Evolutionary conservation across 345 rosid genomes (phyloP).

Genomic region (Bretschneidera sinensis): DNA sequence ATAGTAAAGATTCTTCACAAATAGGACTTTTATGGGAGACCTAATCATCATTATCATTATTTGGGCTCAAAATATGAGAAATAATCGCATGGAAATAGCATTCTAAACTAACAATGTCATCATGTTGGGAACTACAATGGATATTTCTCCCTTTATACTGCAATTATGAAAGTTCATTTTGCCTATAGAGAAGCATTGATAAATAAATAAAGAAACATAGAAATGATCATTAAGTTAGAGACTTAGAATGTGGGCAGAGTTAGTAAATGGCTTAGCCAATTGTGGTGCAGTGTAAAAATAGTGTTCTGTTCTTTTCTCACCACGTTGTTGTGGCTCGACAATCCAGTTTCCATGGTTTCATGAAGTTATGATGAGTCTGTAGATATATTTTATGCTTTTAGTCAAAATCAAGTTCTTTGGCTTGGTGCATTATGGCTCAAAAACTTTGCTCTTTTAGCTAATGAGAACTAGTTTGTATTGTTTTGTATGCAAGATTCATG

Average conservation of each 20-base stretch:
- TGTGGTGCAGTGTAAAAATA: too few species aligned
- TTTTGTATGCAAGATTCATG: too few species aligned
- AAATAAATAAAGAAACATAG: not conserved
- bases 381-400: conserved; percentile 14
- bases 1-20: conserved; percentile 20
- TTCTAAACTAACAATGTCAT: conserved; percentile 12
- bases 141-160: too few species aligned
- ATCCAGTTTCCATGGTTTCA: not conserved
- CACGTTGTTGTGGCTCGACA: not conserved
- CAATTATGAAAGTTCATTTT: not conserved
- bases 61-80: conserved; percentile 30
- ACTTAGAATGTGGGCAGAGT: too few species aligned
- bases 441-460: conserved; percentile 16
- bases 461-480: conserved; percentile 25
- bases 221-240: not conserved
- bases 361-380: conserved; percentile 6
- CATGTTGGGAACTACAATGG: too few species aligned
- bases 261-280: too few species aligned
- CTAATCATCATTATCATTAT: conserved; percentile 32
- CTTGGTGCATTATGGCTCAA: conserved; percentile 31
- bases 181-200: not conserved
- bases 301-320: not conserved
- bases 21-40: conserved; percentile 16
- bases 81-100: conserved; percentile 13
- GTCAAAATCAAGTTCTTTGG: conserved; percentile 27